Conservation (phyloP, 768 basidiomycete genomes). For the Pholiota microspora region DNA sequence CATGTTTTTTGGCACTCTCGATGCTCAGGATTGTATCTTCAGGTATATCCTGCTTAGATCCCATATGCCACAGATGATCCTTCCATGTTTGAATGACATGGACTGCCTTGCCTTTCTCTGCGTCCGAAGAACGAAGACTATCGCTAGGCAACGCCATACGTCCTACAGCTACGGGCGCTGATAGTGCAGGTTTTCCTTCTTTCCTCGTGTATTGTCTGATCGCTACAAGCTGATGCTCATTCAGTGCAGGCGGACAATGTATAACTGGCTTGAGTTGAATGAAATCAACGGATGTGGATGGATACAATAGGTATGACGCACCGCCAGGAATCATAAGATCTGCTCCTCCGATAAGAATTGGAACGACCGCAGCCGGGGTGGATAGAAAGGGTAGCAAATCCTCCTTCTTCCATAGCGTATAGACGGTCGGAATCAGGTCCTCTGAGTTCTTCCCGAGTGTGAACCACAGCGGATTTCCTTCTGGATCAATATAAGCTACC, state of each 20-base stretch:
- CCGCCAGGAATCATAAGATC: conserved; percentile 90
- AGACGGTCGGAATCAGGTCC: conserved; percentile 76
- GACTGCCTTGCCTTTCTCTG: conserved; percentile 77
- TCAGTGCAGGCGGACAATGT: conserved; percentile 42
- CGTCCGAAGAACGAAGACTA: conserved; percentile 37
- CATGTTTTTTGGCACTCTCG: neutral
- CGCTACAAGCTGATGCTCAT: conserved; percentile 56
- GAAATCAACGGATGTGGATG: neutral
- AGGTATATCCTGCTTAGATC: conserved; percentile 59
- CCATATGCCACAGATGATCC: conserved; percentile 73
- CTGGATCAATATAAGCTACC: conserved; percentile 62
- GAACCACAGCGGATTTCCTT: conserved; percentile 80
- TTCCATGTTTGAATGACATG: conserved; percentile 73
- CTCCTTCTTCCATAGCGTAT: conserved; percentile 76
- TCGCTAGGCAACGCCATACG: conserved; percentile 58
- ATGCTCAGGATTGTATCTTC: conserved; percentile 28
- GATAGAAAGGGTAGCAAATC: conserved; percentile 68
- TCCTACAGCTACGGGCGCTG: conserved; percentile 74
- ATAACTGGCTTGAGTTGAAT: conserved; percentile 51
- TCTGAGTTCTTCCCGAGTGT: conserved; percentile 65
- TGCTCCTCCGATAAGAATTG: conserved; percentile 72
- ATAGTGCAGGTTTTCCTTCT: conserved; percentile 32
- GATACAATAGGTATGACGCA: conserved; percentile 30
- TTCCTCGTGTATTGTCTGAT: conserved; percentile 48
- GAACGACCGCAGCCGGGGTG: conserved; percentile 70